phyloP scores from a whole-genome alignment of 768 basidiomycete species.

The Boletus barrowsii region DNA sequence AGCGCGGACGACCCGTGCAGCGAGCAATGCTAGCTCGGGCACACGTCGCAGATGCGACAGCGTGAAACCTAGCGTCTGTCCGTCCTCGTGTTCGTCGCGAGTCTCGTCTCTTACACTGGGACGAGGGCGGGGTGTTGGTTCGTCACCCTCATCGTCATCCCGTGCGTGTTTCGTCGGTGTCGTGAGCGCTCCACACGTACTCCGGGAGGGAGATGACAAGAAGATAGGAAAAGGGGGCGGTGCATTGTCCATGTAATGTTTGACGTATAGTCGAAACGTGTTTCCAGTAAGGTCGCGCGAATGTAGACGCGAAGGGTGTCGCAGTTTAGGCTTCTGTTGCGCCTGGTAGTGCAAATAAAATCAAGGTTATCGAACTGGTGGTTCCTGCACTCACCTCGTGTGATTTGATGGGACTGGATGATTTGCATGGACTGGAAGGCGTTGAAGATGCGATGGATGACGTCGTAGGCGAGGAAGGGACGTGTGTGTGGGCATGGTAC shows the following conservation, averaged over 20 bases:
- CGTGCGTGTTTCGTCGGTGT: constrained; percentile 35
- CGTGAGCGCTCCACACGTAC: constrained; percentile 2
- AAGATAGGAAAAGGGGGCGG: constrained; percentile 8
- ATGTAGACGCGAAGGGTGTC: constrained; percentile 70
- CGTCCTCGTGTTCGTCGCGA: background rate
- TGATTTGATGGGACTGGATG: constrained; percentile 21
- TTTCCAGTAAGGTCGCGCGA: constrained; percentile 65
- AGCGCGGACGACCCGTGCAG: constrained; percentile 59
- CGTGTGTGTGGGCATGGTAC: background rate
- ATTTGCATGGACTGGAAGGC: constrained; percentile 29
- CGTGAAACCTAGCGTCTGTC: constrained; percentile 49
- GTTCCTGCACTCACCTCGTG: constrained; percentile 3
- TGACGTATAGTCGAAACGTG: constrained; percentile 72
- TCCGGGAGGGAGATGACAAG: background rate
- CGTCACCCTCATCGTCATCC: constrained; percentile 8
- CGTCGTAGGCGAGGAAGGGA: constrained; percentile 20
- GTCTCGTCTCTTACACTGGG: background rate
- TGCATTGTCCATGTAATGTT: constrained; percentile 73
- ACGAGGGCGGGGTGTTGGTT: constrained; percentile 11
- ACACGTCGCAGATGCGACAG: constrained; percentile 75
- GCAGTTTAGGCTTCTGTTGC: constrained; percentile 45
- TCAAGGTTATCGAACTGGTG: background rate
- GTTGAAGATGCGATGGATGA: constrained; percentile 28
- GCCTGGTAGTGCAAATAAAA: background rate
- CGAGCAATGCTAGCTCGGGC: constrained; percentile 65